These are phyloP conservation scores for Dendrobium nobile DNA, from an alignment of 106 monocot genomes.

Conservation along the genomic window DNA sequence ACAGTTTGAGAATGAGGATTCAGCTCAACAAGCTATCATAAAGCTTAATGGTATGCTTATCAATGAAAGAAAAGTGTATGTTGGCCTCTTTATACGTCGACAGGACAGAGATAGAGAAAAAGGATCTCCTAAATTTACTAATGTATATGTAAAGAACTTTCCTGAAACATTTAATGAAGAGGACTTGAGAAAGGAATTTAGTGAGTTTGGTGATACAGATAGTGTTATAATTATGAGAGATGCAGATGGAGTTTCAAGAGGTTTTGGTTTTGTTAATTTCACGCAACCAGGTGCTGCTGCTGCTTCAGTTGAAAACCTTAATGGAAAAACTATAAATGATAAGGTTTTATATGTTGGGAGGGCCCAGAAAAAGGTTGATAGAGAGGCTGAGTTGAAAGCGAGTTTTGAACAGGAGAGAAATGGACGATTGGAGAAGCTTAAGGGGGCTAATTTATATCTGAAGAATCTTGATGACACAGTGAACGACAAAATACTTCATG, in stretches of 20 bases:
- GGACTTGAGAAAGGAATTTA: slow-evolving; percentile 38
- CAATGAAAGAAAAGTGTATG: slow-evolving; percentile 46
- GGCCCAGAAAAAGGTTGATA: slow-evolving; percentile 61
- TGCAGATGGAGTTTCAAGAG: slow-evolving; percentile 40
- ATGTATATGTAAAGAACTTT: slow-evolving; percentile 63
- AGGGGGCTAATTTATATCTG: slow-evolving; percentile 42
- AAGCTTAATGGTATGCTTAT: slow-evolving; percentile 48
- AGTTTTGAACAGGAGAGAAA: slow-evolving; percentile 49
- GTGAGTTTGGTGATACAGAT: slow-evolving; percentile 35
- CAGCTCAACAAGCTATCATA: slow-evolving; percentile 38
- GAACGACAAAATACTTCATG: slow-evolving; percentile 39
- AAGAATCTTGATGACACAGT: slow-evolving; percentile 58
- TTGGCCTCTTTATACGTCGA: slow-evolving; percentile 39
- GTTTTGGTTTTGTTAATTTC: slow-evolving; percentile 68
- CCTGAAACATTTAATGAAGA: slow-evolving; percentile 35
- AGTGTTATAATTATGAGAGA: slow-evolving; percentile 59
- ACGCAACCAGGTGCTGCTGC: slow-evolving; percentile 38
- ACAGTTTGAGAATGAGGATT: slow-evolving; percentile 54
- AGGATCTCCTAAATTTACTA: slow-evolving; percentile 45
- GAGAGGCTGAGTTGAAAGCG: slow-evolving; percentile 42
- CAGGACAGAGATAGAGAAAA: slow-evolving; percentile 27
- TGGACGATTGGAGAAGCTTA: slow-evolving; percentile 27
- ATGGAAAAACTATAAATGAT: slow-evolving; percentile 38
- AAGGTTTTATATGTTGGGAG: slow-evolving; percentile 53
- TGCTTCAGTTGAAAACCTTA: slow-evolving; percentile 33